phyloP scores from a whole-genome alignment of 345 rosid species.

The Psidium friedrichsthalianum region DNA sequence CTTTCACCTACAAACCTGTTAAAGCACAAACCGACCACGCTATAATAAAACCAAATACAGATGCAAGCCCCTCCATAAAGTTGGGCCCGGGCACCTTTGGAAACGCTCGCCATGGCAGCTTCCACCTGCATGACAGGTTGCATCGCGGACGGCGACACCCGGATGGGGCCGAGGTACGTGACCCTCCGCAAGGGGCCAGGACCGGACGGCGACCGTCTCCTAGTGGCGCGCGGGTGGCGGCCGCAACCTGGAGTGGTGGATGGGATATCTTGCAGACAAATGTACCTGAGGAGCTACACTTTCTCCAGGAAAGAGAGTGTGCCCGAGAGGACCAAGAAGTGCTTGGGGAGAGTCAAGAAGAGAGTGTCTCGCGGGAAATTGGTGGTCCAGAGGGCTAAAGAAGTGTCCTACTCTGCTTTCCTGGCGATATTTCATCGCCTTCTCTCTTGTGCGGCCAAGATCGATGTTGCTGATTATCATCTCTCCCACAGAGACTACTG shows the following conservation, averaged over 20 bases:
- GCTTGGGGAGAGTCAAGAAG: constrained; percentile 14
- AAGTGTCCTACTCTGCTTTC: constrained; percentile 18
- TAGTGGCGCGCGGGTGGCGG: background rate
- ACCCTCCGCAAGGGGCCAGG: constrained; percentile 24
- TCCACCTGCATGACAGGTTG: constrained; percentile 15
- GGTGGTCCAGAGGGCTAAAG: constrained; percentile 3
- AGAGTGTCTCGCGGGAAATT: background rate
- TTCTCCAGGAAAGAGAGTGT: constrained; percentile 23
- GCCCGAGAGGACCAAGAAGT: constrained; percentile 18
- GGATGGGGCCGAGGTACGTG: constrained; percentile 6
- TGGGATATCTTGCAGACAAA: constrained; percentile 33
- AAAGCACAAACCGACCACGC: background rate
- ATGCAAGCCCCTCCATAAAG: background rate
- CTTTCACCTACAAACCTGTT: background rate
- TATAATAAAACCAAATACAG: background rate
- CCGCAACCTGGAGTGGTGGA: constrained; percentile 17
- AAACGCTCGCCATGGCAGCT: constrained; percentile 4
- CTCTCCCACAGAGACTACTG: background rate
- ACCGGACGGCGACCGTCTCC: background rate
- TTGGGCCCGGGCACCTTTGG: background rate
- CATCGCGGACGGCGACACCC: constrained; percentile 3
- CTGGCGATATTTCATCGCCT: constrained; percentile 25
- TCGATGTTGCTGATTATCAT: constrained; percentile 26
- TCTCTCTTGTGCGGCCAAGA: constrained; percentile 28
- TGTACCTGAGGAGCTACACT: constrained; percentile 39